Evolutionary conservation across 2,329 filamentous ascomycete species (phyloP), one percentile per base, ranked within the genome.

Genomic region (Epichloe baconii): DNA sequence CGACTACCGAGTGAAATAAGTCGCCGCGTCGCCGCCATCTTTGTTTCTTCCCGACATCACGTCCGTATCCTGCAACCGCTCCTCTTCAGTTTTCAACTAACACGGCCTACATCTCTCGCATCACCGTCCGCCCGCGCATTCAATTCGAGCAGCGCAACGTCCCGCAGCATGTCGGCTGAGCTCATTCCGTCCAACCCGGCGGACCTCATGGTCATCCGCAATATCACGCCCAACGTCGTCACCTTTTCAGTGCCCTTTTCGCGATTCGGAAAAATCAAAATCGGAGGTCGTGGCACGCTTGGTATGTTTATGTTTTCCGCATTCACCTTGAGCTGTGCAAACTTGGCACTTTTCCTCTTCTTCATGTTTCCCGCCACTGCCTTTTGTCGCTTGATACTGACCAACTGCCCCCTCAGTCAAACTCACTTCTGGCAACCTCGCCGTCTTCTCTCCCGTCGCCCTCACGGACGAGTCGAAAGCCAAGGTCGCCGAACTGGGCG

Each of bases 371-470:
- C 7, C 7, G 4, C n/a, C 7, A 14, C 42, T n/a, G 12, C 5
- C 43, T 17, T 17, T 34, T 26, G n/a, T n/a, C 2, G 5, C 23
- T n/a, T 10, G 17, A 14, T 31, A 11, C 35, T 44, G 12, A 44
- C 15, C 8, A n/a, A 34, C 14, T 15, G 10, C 15, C 21, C 19
- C 3, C 3, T 31, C 57, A 88, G 88, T 95, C 53, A 85, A 83
- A 59, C 79, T 98, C 58, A 77, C 80, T 52, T 83, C 82, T 10
- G 89, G 89, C 52, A 73, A 78, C 44, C 79, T 97, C 41, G 87
- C 88, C 57, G 83, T 96, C 65, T 96, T 96, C 77, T 95, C 89
- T 0, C 93, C 93, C 17, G 86, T 93, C 19, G 86, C 85, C 14
- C 77, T 96, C 51, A 97, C 90, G 3, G 77, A 83, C 3, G 80